Evolutionary conservation across 306 rosid species (phyloP), one percentile per base, ranked within the genome.

Genomic region (Prinsepia uniflora): DNA sequence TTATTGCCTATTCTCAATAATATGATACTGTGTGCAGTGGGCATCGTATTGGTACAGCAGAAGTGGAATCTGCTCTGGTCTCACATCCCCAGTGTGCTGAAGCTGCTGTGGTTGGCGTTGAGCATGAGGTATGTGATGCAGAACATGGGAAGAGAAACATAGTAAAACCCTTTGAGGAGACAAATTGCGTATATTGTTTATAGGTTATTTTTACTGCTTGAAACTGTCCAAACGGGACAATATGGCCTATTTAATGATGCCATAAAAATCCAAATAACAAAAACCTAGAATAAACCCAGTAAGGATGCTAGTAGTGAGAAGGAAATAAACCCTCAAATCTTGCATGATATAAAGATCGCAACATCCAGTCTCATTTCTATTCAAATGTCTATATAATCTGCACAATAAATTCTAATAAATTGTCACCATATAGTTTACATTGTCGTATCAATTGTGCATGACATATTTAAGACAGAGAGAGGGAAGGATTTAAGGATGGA

Each of bases 31-130:
- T 72, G 65, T 81, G 83, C 90, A 94, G 97, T 82, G 99, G 99
- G 34, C 99, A 95, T 87, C 99, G 99, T 73, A 95, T 95, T 65
- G 99, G 99, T 85, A 95, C 99, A 7, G 97, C 99, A 30, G 97
- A 95, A 81, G 99, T 95, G 79, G 99, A 95, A 86, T 95, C 99
- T 68, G 96, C 99, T 75, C 79, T 95, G 47, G 97, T 91, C 71
- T 89, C 97, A n/a, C 91, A 89, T 77, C 90, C 92, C 50, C 76
- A 86, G 68, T 95, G 99, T 77, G 91, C 96, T 18, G 99, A 95
- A 87, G 99, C 99, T 76, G 99, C 99, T 11, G 99, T 95, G 72
- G 99, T 95, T 48, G 99, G 99, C 52, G 74, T 94, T 71, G 97
- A 91, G 82, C 99, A 95, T 49, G 96, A 91, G 91, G 99, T 91